Base-by-base conservation (phyloP, 441 rosid genomes). In the Corymbia calophylla region DNA sequence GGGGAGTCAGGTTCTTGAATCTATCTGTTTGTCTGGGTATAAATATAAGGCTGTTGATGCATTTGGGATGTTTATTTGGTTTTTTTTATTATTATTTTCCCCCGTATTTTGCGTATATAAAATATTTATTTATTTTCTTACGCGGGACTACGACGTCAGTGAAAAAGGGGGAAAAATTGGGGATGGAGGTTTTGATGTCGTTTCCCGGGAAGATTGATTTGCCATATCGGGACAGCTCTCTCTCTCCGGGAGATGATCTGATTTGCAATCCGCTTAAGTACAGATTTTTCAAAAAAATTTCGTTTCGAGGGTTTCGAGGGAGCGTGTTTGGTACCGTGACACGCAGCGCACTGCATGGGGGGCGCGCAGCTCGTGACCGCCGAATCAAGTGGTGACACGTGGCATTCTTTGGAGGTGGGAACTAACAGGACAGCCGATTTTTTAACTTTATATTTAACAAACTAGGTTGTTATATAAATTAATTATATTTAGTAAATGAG, bases 11-110 rank as follows among this genome's bases (percentile, higher is more conserved):
- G 11, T 88, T 44, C 49, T 27, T 82, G 87, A 60, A 82, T 58
- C 87, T 88, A 90, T 88, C 91, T 90, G 94, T 93, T 93, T 89
- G 93, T 92, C 89, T 89, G 93, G 95, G 92, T 95, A 95, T 96
- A 96, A 95, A 95, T 94, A 95, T 94, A 92, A 94, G 91, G 89
- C 92, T 55, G 89, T 15, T 88, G 89, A 53, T 55, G 64, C n/a
- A 6, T 35, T 55, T 32, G 80, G 89, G 89, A 53, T 55, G 88
- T 84, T 32, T 80, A 18, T 32, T 86, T 47, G 68, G 82, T 70
- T 87, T 16, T 16, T 55, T 80, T 81, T 89, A 68, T 2, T 39
- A 48, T 58, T 8, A 17, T 17, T 8, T 2, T 9, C 68, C 49
- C 9, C 84, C 29, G 29, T 73, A 39, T 73, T 39, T 73, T 13